These are phyloP conservation scores for Sphagnum tenellum DNA, from an alignment of 225 moss, liverwort and hornwort species.

Conservation along the genomic window DNA sequence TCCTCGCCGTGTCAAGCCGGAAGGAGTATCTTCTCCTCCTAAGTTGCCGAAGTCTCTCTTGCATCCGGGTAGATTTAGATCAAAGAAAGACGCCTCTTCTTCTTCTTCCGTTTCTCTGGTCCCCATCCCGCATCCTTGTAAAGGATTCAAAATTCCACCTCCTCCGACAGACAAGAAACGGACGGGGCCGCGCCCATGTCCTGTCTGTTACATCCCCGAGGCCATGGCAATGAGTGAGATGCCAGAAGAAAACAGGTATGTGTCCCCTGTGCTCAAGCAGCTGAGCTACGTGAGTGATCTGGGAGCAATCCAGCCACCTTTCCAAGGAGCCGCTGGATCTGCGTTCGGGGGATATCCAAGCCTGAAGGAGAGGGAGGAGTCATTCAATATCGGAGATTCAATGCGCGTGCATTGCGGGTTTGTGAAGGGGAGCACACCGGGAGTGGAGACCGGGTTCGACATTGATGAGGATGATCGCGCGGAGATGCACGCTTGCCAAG, in stretches of 20 bases:
- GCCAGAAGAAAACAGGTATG: slow-evolving; percentile 25
- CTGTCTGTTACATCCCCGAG: slow-evolving; percentile 74
- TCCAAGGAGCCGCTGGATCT: slow-evolving; percentile 41
- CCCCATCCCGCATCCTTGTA: slow-evolving; percentile 47
- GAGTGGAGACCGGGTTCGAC: slow-evolving; percentile 76
- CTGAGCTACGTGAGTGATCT: slow-evolving; percentile 47
- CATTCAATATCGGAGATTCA: slow-evolving; percentile 45
- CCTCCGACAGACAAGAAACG: slow-evolving; percentile 69
- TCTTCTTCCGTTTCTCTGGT: too few species aligned
- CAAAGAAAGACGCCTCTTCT: too few species aligned
- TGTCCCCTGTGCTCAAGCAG: slow-evolving; percentile 39
- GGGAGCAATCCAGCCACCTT: slow-evolving; percentile 17
- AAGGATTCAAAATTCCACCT: slow-evolving; percentile 51
- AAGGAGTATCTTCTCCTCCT: too few species aligned
- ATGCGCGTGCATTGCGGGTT: slow-evolving; percentile 94
- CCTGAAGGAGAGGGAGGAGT: slow-evolving; percentile 53
- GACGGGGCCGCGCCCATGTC: slow-evolving; percentile 89
- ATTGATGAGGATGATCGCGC: slow-evolving; percentile 65
- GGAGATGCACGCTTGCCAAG: slow-evolving; percentile 67
- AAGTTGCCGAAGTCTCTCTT: too few species aligned
- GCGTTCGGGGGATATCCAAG: slow-evolving; percentile 92
- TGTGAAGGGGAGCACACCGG: slow-evolving; percentile 64
- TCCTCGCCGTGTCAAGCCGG: too few species aligned
- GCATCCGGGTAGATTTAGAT: too few species aligned
- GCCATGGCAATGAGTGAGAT: slow-evolving; percentile 55